Percentiles rank a stretch among this genome's conserved stretches.
Evolutionary conservation across 208 protist species (phyloP).

Genomic region (Angomonas deanei): DNA sequence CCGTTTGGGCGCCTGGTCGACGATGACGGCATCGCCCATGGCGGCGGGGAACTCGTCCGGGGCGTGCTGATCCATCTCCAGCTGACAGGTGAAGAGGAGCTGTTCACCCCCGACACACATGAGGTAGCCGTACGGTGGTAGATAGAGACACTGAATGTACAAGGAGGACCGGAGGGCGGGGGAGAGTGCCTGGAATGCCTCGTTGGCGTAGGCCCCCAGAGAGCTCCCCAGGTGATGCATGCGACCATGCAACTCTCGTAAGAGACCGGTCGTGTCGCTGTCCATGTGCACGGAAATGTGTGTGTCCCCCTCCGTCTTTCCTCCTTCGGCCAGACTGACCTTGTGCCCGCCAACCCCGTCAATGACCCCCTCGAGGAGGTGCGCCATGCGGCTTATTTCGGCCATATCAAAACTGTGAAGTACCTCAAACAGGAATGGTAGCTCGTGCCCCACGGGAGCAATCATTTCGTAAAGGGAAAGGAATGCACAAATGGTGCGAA

Average conservation of each 20-base stretch:
- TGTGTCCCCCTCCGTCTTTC: neutral
- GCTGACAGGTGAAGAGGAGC: neutral
- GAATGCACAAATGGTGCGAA: constrained; percentile 36
- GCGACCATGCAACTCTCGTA: constrained; percentile 13
- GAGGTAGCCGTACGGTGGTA: constrained; percentile 19
- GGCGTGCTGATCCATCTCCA: neutral
- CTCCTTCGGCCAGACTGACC: neutral
- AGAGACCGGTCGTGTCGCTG: constrained; percentile 11
- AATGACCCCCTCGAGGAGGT: constrained; percentile 15
- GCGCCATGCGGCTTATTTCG: constrained; percentile 25
- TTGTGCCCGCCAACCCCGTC: neutral
- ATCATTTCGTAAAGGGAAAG: constrained; percentile 39
- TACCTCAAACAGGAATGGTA: constrained; percentile 28
- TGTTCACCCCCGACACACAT: constrained; percentile 6
- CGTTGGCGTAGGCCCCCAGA: constrained; percentile 7
- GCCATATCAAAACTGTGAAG: constrained; percentile 25
- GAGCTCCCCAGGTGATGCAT: constrained; percentile 4
- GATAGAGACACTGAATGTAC: constrained; percentile 12
- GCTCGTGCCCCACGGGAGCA: constrained; percentile 33
- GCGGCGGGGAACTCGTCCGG: neutral
- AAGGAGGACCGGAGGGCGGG: constrained; percentile 2
- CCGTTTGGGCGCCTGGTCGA: neutral
- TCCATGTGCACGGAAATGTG: constrained; percentile 9
- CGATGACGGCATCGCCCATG: neutral
- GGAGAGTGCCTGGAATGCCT: constrained; percentile 8